Evolutionary conservation across 805 yeast genomes (phyloP).

Genomic region (Zygoascus bituminiphila): DNA sequence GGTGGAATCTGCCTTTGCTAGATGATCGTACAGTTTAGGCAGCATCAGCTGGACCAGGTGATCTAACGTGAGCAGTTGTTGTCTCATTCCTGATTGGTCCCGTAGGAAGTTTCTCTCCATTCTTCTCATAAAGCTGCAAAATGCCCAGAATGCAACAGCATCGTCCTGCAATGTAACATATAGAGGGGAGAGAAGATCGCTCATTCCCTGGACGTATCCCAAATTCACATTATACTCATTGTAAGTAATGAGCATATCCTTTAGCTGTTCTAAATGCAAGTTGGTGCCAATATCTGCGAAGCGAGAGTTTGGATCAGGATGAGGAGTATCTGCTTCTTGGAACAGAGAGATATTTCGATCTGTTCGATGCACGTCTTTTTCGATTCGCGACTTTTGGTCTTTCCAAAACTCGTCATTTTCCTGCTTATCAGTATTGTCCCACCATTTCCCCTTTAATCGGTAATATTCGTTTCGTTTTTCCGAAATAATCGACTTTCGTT

Average conservation of each 20-base stretch:
- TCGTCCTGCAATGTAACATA: conserved; percentile 62
- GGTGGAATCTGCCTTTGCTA: conserved; percentile 79
- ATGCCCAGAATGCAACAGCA: conserved; percentile 78
- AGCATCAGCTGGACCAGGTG: conserved; percentile 85
- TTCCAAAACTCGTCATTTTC: conserved; percentile 68
- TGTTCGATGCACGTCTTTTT: conserved; percentile 87
- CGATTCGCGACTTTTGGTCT: conserved; percentile 84
- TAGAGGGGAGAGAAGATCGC: conserved; percentile 82
- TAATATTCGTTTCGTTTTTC: conserved; percentile 55
- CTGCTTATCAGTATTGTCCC: conserved; percentile 54
- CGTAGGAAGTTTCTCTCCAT: conserved; percentile 92
- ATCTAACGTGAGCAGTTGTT: conserved; percentile 75
- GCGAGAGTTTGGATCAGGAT: conserved; percentile 38
- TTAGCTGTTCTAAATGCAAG: conserved; percentile 61
- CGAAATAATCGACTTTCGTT: conserved; percentile 50
- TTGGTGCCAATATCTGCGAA: conserved; percentile 64
- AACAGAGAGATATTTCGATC: conserved; percentile 72
- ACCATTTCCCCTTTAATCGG: conserved; percentile 53
- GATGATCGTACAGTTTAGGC: conserved; percentile 73
- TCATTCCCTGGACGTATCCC: conserved; percentile 98
- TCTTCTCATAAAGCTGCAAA: conserved; percentile 78
- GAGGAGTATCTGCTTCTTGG: conserved; percentile 37
- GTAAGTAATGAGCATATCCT: conserved; percentile 76
- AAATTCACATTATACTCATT: conserved; percentile 74
- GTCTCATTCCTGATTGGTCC: conserved; percentile 89